Conservation (phyloP, 2,329 filamentous ascomycete genomes). For the Scortechinia acanthostroma region DNA sequence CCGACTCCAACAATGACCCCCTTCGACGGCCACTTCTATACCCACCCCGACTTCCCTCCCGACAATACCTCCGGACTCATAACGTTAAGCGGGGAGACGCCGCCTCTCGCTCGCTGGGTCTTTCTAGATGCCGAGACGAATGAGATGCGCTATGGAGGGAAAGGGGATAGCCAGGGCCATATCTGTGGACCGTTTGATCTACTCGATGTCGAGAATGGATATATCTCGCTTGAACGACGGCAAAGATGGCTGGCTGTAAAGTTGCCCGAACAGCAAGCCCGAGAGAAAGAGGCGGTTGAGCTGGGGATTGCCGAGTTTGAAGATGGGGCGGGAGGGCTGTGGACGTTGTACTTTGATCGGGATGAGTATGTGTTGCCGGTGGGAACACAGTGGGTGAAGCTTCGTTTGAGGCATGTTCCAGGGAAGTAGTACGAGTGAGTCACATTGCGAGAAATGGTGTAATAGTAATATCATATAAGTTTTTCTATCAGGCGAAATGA, state of each 20-base stretch:
- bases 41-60: slow-evolving; percentile 12
- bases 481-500: too few relatives aligned
- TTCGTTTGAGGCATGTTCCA: slow-evolving; percentile 8
- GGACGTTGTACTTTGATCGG: slow-evolving; percentile 14
- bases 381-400: slow-evolving; percentile 11
- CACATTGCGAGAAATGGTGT: too few relatives aligned
- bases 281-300: background rate
- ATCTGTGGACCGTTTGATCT: slow-evolving; percentile 13
- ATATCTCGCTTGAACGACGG: slow-evolving; percentile 11
- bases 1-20: slow-evolving; percentile 8
- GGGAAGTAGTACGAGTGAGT: slow-evolving; percentile 9
- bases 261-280: slow-evolving; percentile 9
- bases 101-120: slow-evolving; percentile 13
- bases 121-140: slow-evolving; percentile 13
- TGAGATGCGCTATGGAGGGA: slow-evolving; percentile 13
- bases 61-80: slow-evolving; percentile 12
- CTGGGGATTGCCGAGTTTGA: background rate
- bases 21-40: slow-evolving; percentile 13
- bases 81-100: slow-evolving; percentile 11
- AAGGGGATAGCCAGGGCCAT: slow-evolving; percentile 12
- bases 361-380: slow-evolving; percentile 12
- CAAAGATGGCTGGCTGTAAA: slow-evolving; percentile 13
- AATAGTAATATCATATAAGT: too few relatives aligned
- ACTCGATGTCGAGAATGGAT: slow-evolving; percentile 9
- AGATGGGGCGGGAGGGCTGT: slow-evolving; percentile 9